Conservation (phyloP, 495 filamentous ascomycete genomes). For the Astrocystis sublimbata region DNA sequence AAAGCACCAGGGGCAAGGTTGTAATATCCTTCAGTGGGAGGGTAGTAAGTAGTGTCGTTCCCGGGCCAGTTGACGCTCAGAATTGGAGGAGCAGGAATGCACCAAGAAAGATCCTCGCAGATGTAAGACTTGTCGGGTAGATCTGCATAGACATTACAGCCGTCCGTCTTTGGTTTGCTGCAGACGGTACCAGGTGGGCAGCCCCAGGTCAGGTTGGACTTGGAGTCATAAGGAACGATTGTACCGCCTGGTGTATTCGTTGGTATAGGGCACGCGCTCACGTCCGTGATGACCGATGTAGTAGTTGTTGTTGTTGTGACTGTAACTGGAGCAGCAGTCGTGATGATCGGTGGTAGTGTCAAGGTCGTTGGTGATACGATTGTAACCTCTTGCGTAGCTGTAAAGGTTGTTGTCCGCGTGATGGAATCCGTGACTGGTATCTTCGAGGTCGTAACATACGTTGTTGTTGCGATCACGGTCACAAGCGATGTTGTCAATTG, state of each 20-base stretch:
- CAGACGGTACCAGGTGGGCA: conserved; percentile 66
- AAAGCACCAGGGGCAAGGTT: conserved; percentile 64
- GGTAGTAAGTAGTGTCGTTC: conserved; percentile 50
- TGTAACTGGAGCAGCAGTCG: conserved; percentile 33
- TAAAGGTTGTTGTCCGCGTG: conserved; percentile 34
- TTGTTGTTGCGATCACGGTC: conserved; percentile 29
- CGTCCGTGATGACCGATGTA: conserved; percentile 28
- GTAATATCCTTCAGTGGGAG: conserved; percentile 59
- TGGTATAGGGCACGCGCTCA: conserved; percentile 35
- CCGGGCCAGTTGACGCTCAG: conserved; percentile 42
- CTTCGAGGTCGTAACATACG: conserved; percentile 29
- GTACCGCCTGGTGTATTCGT: conserved; percentile 20
- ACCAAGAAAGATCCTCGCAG: conserved; percentile 55
- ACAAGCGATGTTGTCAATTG: conserved; percentile 28
- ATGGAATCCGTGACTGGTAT: conserved; percentile 33
- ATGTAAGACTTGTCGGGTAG: conserved; percentile 54
- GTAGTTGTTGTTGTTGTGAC: conserved; percentile 23
- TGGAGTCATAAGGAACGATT: conserved; percentile 18
- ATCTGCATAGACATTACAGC: conserved; percentile 57
- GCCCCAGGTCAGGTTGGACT: conserved; percentile 54
- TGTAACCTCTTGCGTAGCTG: conserved; percentile 31
- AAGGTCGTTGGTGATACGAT: conserved; percentile 26
- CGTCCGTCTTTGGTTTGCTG: conserved; percentile 43
- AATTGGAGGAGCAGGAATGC: conserved; percentile 48
- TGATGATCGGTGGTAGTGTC: conserved; percentile 31